These are phyloP conservation scores for Tillandsia leiboldiana DNA, from an alignment of 176 grass and related monocot genomes.

Conservation along the genomic window DNA sequence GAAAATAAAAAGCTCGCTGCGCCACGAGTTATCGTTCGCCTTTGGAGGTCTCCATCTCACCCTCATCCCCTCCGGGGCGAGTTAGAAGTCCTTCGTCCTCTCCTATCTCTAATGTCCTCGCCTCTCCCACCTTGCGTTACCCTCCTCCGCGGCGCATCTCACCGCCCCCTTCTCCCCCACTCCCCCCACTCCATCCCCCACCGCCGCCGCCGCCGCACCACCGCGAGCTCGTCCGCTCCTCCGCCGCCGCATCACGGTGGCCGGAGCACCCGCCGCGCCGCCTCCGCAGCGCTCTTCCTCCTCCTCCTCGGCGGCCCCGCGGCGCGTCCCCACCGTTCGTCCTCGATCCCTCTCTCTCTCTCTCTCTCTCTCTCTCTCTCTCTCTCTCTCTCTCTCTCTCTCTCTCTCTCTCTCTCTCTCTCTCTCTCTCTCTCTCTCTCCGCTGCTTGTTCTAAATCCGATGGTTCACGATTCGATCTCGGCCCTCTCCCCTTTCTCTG, in stretches of 20 bases:
- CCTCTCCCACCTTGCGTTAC: slow-evolving; percentile 7
- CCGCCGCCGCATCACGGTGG: neutral
- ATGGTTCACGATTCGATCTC: slow-evolving; percentile 2
- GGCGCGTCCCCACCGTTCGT: slow-evolving; percentile 6
- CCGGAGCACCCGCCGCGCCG: slow-evolving; percentile 18
- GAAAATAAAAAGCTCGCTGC: too few species aligned
- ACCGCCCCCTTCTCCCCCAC: neutral
- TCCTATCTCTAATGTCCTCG: slow-evolving; percentile 6
- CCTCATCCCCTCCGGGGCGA: too few species aligned
- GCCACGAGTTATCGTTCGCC: too few species aligned
- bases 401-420: neutral
- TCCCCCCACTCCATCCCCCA: neutral
- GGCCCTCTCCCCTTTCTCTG: neutral
- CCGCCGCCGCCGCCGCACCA: neutral
- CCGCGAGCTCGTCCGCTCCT: neutral
- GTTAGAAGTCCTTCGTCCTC: neutral
- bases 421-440: neutral
- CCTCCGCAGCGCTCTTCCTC: slow-evolving; percentile 21
- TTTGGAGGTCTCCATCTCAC: too few species aligned
- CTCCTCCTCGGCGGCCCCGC: slow-evolving; percentile 17
- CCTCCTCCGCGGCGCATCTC: slow-evolving; percentile 5
- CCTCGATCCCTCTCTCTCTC: neutral
- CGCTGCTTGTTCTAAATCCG: neutral
- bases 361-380: neutral
- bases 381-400: neutral